Percentiles rank a stretch among this genome's conserved stretches.
Conservation (phyloP, 2,329 filamentous ascomycete genomes). For the Pseudogymnoascus sp. region DNA sequence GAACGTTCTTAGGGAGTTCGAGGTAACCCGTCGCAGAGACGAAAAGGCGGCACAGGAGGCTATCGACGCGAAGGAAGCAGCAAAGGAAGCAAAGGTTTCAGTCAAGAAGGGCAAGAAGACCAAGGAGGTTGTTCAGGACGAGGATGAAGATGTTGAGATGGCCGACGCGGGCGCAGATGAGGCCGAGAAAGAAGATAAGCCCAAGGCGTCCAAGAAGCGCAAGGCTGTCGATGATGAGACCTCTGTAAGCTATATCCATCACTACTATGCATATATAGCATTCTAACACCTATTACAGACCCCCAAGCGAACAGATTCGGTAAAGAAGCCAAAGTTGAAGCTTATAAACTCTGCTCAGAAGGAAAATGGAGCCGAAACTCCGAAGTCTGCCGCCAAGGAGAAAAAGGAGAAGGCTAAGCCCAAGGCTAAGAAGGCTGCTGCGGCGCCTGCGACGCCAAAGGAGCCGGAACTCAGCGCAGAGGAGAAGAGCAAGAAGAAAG, state of each 20-base stretch:
- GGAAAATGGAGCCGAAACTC: constrained; percentile 40
- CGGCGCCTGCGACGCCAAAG: constrained; percentile 39
- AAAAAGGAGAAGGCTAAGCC: constrained; percentile 27
- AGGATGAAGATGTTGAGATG: constrained; percentile 52
- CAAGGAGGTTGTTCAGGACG: constrained; percentile 38
- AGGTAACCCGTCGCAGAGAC: constrained; percentile 55
- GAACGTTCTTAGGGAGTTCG: constrained; percentile 60
- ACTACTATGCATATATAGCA: neutral
- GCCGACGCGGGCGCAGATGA: constrained; percentile 40
- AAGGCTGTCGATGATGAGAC: constrained; percentile 71
- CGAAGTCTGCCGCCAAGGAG: constrained; percentile 31
- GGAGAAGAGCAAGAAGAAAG: constrained; percentile 49
- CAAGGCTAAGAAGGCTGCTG: constrained; percentile 47
- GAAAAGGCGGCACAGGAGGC: constrained; percentile 40
- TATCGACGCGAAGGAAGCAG: constrained; percentile 38
- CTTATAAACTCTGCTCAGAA: constrained; percentile 57
- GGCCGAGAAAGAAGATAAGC: constrained; percentile 41
- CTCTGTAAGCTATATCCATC: constrained; percentile 44
- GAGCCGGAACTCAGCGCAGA: constrained; percentile 50
- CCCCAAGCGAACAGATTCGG: constrained; percentile 50
- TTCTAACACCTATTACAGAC: constrained; percentile 33
- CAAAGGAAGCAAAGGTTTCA: constrained; percentile 38
- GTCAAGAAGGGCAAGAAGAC: constrained; percentile 41
- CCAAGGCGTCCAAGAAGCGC: constrained; percentile 63
- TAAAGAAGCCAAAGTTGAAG: constrained; percentile 61